Percentiles rank a stretch among this genome's conserved stretches.
Evolutionary conservation across 2,329 filamentous ascomycete species (phyloP).

Genomic region (Alternaria ethzedia): DNA sequence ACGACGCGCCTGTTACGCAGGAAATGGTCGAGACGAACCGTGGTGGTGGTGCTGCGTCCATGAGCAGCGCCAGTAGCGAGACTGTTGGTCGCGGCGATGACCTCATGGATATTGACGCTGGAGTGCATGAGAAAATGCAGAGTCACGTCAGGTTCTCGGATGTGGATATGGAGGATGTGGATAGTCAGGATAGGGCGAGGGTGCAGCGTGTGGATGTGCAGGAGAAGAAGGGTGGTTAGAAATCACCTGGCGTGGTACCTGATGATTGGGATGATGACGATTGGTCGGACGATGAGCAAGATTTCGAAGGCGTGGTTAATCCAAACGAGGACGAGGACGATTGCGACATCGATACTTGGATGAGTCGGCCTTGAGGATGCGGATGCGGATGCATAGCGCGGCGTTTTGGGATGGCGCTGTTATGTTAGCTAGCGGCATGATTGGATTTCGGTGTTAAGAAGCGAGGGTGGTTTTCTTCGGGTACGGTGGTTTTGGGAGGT

Average conservation of each 20-base stretch:
- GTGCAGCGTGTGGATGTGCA: slow-evolving; percentile 32
- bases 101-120: slow-evolving; percentile 27
- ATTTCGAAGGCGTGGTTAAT: neutral
- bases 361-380: neutral
- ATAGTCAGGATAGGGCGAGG: slow-evolving; percentile 17
- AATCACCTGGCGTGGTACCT: too few relatives aligned
- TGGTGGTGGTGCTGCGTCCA: slow-evolving; percentile 12
- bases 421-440: neutral
- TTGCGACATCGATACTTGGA: neutral
- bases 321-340: neutral
- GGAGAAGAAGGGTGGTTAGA: slow-evolving; percentile 34
- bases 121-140: neutral
- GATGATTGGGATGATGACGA: neutral
- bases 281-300: neutral
- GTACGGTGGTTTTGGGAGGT: neutral
- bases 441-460: neutral
- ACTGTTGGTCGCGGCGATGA: slow-evolving; percentile 26
- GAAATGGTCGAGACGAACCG: slow-evolving; percentile 39
- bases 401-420: neutral
- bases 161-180: slow-evolving; percentile 32
- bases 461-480: neutral
- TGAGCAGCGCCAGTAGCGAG: slow-evolving; percentile 32
- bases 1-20: slow-evolving; percentile 21
- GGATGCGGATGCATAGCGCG: neutral
- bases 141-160: slow-evolving; percentile 23